Conservation (phyloP, 2,329 filamentous ascomycete species). For the Clarireedia homoeocarpa region DNA sequence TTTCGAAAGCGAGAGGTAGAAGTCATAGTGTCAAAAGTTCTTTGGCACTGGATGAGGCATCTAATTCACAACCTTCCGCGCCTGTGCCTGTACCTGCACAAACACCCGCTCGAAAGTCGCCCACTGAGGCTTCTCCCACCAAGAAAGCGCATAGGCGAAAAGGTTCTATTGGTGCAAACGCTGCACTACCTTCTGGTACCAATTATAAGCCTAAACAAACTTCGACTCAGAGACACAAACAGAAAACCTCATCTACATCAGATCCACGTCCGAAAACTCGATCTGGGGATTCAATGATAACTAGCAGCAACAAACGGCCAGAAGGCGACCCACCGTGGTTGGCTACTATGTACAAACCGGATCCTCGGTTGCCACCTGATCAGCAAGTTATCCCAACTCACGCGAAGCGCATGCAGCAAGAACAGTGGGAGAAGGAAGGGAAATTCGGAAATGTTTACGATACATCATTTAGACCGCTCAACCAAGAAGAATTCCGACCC, state of each 20-base stretch:
- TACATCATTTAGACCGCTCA: conserved; percentile 77
- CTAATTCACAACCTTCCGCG: conserved; percentile 15
- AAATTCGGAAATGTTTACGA: conserved; percentile 81
- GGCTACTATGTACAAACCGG: conserved; percentile 88
- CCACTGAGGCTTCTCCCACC: conserved; percentile 44
- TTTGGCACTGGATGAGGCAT: conserved; percentile 40
- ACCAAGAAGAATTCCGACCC: conserved; percentile 56
- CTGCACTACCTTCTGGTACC: neutral
- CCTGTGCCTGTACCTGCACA: conserved; percentile 35
- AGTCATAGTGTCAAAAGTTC: conserved; percentile 55
- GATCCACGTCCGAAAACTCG: conserved; percentile 53
- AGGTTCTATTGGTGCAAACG: conserved; percentile 12
- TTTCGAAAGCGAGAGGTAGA: conserved; percentile 57
- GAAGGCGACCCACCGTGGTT: conserved; percentile 97
- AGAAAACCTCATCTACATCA: conserved; percentile 45
- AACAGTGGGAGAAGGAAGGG: conserved; percentile 90
- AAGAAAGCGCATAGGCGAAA: conserved; percentile 34
- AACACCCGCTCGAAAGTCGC: conserved; percentile 28
- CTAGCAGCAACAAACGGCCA: conserved; percentile 49
- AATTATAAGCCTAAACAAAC: conserved; percentile 15
- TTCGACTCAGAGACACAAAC: conserved; percentile 43
- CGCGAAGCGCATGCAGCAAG: conserved; percentile 81
- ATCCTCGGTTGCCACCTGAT: conserved; percentile 86
- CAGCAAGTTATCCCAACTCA: conserved; percentile 94
- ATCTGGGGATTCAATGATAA: conserved; percentile 44